These are phyloP conservation scores for Monosporascus cannonballus DNA, from an alignment of 2,329 filamentous ascomycete species.

Conservation along the genomic window DNA sequence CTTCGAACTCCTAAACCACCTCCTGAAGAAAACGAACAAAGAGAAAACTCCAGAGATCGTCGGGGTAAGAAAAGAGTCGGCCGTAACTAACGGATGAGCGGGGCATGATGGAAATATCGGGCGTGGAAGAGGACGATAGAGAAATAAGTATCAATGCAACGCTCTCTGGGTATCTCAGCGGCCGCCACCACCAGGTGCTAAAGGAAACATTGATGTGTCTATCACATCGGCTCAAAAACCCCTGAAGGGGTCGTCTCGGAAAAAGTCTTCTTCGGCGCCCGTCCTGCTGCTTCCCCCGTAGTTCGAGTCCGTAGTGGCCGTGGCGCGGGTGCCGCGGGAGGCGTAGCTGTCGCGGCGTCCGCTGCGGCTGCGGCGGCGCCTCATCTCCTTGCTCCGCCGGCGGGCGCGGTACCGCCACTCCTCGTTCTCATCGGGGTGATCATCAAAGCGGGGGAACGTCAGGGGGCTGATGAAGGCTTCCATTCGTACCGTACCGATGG, in stretches of 20 bases:
- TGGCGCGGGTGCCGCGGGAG: conserved; percentile 37
- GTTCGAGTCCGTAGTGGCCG: conserved; percentile 37
- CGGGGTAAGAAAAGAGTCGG: no score
- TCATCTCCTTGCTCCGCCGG: conserved; percentile 49
- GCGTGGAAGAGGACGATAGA: no score
- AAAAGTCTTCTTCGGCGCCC: conserved; percentile 49
- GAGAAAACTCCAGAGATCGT: no score
- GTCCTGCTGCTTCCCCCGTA: conserved; percentile 38
- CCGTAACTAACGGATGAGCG: no score
- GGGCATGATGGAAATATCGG: no score
- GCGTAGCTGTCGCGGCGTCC: conserved; percentile 47
- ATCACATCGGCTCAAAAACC: conserved; percentile 42
- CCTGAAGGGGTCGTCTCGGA: conserved; percentile 55
- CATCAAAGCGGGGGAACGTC: conserved; percentile 40
- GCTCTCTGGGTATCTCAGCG: conserved; percentile 11
- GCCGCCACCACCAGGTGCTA: no score
- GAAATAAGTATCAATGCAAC: background rate
- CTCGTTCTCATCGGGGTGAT: conserved; percentile 43
- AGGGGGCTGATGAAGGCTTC: conserved; percentile 83
- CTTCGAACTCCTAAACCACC: no score
- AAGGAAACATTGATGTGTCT: background rate
- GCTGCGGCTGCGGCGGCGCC: conserved; percentile 47
- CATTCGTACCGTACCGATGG: conserved; percentile 89
- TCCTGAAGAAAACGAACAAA: no score
- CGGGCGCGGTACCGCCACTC: conserved; percentile 42